These are phyloP conservation scores for Cladosporium austrohemisphaericum DNA, from an alignment of 2,329 filamentous ascomycete genomes.

Conservation along the genomic window DNA sequence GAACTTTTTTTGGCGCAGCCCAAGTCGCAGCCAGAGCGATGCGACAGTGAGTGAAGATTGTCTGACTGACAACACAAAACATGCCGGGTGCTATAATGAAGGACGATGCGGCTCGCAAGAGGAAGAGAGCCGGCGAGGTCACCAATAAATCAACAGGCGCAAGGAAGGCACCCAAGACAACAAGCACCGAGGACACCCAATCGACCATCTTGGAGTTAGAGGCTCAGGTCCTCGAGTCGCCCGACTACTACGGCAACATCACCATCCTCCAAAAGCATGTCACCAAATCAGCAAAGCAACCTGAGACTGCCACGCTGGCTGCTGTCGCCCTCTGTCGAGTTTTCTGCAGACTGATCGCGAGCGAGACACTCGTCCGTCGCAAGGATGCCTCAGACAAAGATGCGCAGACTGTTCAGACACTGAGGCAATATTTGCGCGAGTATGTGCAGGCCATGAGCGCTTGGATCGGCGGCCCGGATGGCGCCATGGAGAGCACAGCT, in stretches of 20 bases:
- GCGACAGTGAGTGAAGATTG: neutral
- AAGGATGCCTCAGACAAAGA: constrained; percentile 69
- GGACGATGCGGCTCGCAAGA: constrained; percentile 37
- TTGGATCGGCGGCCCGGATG: constrained; percentile 59
- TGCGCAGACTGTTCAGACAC: constrained; percentile 68
- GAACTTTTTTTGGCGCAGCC: neutral
- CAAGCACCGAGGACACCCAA: constrained; percentile 49
- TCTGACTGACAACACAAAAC: constrained; percentile 6
- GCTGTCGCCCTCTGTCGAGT: constrained; percentile 80
- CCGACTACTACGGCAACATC: constrained; percentile 90
- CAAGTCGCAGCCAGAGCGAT: neutral
- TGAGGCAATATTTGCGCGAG: constrained; percentile 69
- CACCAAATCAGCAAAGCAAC: constrained; percentile 52
- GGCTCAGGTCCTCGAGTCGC: constrained; percentile 76
- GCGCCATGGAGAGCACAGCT: constrained; percentile 62
- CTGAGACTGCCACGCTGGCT: constrained; percentile 52
- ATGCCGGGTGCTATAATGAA: constrained; percentile 36
- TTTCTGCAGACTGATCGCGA: constrained; percentile 75
- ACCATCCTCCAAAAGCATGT: constrained; percentile 60
- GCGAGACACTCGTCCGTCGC: constrained; percentile 65
- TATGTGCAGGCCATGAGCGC: constrained; percentile 54
- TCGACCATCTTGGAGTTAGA: constrained; percentile 72
- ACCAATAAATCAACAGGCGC: constrained; percentile 24
- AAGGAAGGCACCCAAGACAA: constrained; percentile 37
- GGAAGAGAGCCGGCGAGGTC: constrained; percentile 37